phyloP scores from a whole-genome alignment of 1,284 basidiomycete genomes.

The Puccinia coronata region DNA sequence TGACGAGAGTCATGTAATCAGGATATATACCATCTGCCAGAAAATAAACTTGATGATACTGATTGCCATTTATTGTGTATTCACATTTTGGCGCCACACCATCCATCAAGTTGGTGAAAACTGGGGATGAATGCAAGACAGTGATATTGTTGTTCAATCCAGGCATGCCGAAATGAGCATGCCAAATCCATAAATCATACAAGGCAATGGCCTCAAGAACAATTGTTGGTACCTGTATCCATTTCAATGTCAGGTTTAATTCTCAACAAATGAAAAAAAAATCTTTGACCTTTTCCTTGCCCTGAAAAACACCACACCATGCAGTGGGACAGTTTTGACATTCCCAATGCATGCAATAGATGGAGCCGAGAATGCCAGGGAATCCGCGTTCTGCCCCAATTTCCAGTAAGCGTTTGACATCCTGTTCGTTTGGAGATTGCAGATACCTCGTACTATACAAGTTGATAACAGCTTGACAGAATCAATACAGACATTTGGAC shows the following conservation, averaged over 20 bases:
- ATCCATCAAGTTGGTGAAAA: neutral
- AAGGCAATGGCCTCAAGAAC: neutral
- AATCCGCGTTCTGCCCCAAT: neutral
- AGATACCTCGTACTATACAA: too few relatives aligned
- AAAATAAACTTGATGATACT: neutral
- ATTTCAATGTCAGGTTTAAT: neutral
- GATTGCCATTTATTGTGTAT: neutral
- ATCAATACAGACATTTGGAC: too few relatives aligned
- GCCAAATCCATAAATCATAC: slow-evolving; percentile 3
- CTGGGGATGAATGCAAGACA: neutral
- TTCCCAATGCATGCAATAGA: slow-evolving; percentile 9
- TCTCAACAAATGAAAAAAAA: too few relatives aligned
- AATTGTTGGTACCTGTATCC: neutral
- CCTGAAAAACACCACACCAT: neutral
- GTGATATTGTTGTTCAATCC: neutral
- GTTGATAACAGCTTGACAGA: too few relatives aligned
- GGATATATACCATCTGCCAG: neutral
- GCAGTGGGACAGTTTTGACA: slow-evolving; percentile 2
- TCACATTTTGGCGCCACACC: neutral
- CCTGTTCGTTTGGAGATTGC: too few relatives aligned
- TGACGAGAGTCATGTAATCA: too few relatives aligned
- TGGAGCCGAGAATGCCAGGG: slow-evolving; percentile 1
- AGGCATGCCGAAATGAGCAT: neutral
- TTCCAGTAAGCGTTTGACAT: too few relatives aligned
- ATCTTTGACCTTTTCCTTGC: neutral